Base-by-base conservation (phyloP, 345 rosid genomes). In the Sisymbrium altissimum region DNA sequence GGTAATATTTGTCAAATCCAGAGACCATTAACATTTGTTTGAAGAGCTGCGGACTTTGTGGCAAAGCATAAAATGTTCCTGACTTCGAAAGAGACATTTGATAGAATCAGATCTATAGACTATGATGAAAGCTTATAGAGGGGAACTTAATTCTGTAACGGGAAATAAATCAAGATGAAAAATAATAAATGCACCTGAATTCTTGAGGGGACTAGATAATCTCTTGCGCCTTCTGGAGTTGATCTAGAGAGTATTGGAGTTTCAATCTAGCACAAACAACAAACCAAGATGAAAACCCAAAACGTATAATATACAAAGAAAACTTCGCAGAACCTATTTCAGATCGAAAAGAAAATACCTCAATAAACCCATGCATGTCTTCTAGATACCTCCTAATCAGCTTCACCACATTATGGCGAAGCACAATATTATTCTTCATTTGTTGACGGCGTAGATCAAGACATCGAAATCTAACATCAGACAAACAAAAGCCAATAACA, bases 1-100 rank as follows among this genome's bases (percentile, higher is more conserved):
- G 97, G 77, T 91, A 95, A 79, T 95, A 95, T 83, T 80, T 95
- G 83, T 88, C 88, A 85, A 92, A 95, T 75, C 97, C 97, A 1
- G 99, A 88, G 79, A 95, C 99, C 99, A 95, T 95, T 63, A 95
- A 70, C 99, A 95, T 87, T 79, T 95, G 97, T 76, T 95, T 95
- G 78, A 87, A 92, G 41, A 95, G 96, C 77, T 92, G 99, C 11
- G 97, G 97, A 79, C 99, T 95, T 76, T 90, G 97, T 18, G 97
- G 97, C 87, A 92, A 84, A 72, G 99, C 97, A 83, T 92, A 92
- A 82, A 95, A 95, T 80, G 96, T 81, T 86, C 99, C 96, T 87
- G 96, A 84, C 99, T 95, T 92, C 88, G 87, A 85, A 83, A 81
- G 66, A 83, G 78, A 83, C 55, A 83, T 69, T 55, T 70, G 66